Base-by-base conservation (phyloP, 192 early-diverging fungal species). In the Linnemannia schmuckeri region DNA sequence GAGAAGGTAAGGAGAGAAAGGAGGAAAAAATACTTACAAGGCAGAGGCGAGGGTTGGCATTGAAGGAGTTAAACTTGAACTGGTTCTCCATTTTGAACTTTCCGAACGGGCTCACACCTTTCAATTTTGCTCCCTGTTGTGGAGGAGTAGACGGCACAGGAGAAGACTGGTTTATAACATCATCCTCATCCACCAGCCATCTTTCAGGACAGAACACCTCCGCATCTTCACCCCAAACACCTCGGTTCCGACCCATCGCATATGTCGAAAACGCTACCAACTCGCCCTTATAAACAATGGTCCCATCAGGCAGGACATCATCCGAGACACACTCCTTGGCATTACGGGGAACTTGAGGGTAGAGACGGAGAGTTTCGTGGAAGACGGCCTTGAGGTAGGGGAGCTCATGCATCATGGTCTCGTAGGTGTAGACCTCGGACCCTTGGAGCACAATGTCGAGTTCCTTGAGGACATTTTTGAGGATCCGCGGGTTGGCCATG, bases 331-430 rank as follows among this genome's bases (percentile, higher is more conserved):
- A 76, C 33, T 76, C 72, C 66, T 92, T 83, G 40, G 89, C 77
- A 35, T 94, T 91, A 10, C 33, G 47, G 27, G 95, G 96, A 1
- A 96, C 94, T 27, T 91, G 86, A 3, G 93, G 88, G 68, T 89
- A 78, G 2, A 91, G 41, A n/a, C 92, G 82, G 75, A 92, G 74
- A 24, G 90, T 91, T 70, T 94, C 93, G 15, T 92, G 77, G 68
- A 93, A 88, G 17, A 93, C 88, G 0, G 92, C 90, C 33, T 91
- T 92, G n/a, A 93, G 75, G 49, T 90, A 90, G 10, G 88, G 88
- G 0, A 93, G 75, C 6, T 74, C 87, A 3, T 83, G 75, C 75
- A 80, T 83, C 75, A 80, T 90, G 9, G 35, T 88, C 88, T 61
- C 91, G 33, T 57, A 89, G 66, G 68, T 79, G 27, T 74, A 75